A percentile compares a stretch with the other conserved stretches of the same genome.
phyloP scores from a whole-genome alignment of 306 rosid genomes.

The Purshia tridentata region DNA sequence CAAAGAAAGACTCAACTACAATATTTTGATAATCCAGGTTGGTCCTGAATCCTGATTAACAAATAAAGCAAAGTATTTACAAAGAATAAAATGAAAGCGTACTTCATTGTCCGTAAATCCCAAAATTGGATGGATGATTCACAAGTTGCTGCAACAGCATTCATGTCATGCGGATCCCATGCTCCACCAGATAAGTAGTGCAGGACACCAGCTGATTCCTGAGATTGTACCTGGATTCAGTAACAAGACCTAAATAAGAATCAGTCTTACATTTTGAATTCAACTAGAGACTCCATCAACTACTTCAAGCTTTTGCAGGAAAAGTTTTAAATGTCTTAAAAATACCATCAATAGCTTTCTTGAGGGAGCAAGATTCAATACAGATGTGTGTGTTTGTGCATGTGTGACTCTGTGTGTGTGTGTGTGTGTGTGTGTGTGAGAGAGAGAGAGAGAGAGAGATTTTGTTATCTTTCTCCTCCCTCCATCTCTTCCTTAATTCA shows the following conservation, averaged over 20 bases:
- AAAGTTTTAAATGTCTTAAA: neutral
- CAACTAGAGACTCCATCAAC: neutral
- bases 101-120: conserved; percentile 96
- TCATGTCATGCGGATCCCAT: conserved; percentile 96
- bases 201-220: conserved; percentile 80
- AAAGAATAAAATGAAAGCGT: conserved; percentile 34
- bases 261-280: conserved; percentile 8
- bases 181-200: conserved; percentile 91
- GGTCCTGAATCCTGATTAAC: neutral
- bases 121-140: conserved; percentile 87
- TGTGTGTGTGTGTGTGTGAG: neutral
- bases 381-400: neutral
- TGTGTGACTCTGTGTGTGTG: too few relatives aligned
- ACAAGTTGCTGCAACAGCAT: conserved; percentile 77
- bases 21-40: neutral
- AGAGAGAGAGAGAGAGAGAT: neutral
- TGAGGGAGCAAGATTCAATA: neutral
- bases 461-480: neutral
- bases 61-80: conserved; percentile 4
- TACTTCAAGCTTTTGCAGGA: neutral
- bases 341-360: neutral
- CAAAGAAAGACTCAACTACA: conserved; percentile 8
- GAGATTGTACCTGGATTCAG: conserved; percentile 66
- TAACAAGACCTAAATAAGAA: conserved; percentile 29
- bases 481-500: neutral